phyloP scores from a whole-genome alignment of 2,329 filamentous ascomycete genomes.

The Calonectria pseudoreteaudii region DNA sequence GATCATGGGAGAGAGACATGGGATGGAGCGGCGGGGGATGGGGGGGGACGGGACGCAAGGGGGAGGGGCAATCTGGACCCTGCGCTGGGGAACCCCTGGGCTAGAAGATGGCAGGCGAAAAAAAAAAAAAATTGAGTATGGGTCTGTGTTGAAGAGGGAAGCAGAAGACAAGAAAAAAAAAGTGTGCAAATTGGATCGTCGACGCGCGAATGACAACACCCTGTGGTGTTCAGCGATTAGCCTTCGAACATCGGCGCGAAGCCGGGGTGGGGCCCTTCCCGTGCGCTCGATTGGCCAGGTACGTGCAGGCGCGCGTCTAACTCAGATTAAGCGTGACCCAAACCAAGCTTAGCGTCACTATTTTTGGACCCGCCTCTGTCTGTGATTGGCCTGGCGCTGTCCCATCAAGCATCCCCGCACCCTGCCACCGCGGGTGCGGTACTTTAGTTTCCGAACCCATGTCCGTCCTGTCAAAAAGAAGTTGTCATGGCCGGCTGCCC shows the following conservation, averaged over 20 bases:
- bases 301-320: conserved; percentile 43
- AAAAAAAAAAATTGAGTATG: background rate
- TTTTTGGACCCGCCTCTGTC: conserved; percentile 29
- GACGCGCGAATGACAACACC: background rate
- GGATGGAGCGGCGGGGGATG: too few species aligned
- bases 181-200: background rate
- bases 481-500: too few species aligned
- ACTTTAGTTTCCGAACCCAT: conserved; percentile 17
- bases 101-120: background rate
- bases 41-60: background rate
- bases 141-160: background rate
- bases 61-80: background rate
- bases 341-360: conserved; percentile 35
- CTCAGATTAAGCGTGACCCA: conserved; percentile 33
- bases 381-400: conserved; percentile 28
- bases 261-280: conserved; percentile 25
- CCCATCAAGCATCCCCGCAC: conserved; percentile 18
- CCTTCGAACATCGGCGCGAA: conserved; percentile 13
- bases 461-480: background rate
- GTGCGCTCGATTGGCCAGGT: conserved; percentile 33
- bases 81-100: background rate
- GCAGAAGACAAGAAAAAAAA: background rate
- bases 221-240: conserved; percentile 34
- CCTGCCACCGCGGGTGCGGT: conserved; percentile 22
- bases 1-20: conserved; percentile 31